Conservation (phyloP, 257 asterid genomes). For the Craterostigma plantagineum region DNA sequence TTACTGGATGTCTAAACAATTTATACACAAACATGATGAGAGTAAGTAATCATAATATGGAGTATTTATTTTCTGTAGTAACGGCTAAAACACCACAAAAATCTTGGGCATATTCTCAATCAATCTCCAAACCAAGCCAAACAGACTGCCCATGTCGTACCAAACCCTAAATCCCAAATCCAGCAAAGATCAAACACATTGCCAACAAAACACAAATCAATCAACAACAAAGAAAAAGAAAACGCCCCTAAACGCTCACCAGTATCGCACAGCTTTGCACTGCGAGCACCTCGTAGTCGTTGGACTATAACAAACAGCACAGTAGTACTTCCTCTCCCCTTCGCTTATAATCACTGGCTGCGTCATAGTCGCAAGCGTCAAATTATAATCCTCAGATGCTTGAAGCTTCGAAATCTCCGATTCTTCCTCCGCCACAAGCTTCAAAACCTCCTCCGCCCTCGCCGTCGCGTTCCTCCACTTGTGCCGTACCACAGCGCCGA, state of each 20-base stretch:
- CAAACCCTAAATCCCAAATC: too few relatives aligned
- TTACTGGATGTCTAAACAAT: too few relatives aligned
- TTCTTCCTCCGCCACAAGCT: conserved; percentile 28
- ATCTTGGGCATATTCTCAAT: too few relatives aligned
- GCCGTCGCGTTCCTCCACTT: conserved; percentile 39
- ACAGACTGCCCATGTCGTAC: too few relatives aligned
- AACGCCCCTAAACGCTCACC: conserved; percentile 16
- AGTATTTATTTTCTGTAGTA: too few relatives aligned
- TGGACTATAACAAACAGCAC: conserved; percentile 34
- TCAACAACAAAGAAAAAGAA: neutral
- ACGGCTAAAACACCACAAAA: too few relatives aligned
- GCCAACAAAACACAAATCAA: neutral
- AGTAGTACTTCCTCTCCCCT: conserved; percentile 16
- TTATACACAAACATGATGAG: too few relatives aligned
- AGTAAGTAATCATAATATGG: too few relatives aligned
- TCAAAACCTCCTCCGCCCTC: conserved; percentile 35
- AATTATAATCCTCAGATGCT: conserved; percentile 15
- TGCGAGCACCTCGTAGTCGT: conserved; percentile 41
- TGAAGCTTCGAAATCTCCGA: conserved; percentile 20
- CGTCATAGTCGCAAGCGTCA: conserved; percentile 9
- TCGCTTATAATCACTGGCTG: conserved; percentile 11
- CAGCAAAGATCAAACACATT: too few relatives aligned
- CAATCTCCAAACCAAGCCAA: too few relatives aligned
- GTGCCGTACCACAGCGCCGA: conserved; percentile 23
- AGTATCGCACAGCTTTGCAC: conserved; percentile 42